These are phyloP conservation scores for Mychonastes homosphaera DNA, from an alignment of 139 green algal species.

Conservation along the genomic window DNA sequence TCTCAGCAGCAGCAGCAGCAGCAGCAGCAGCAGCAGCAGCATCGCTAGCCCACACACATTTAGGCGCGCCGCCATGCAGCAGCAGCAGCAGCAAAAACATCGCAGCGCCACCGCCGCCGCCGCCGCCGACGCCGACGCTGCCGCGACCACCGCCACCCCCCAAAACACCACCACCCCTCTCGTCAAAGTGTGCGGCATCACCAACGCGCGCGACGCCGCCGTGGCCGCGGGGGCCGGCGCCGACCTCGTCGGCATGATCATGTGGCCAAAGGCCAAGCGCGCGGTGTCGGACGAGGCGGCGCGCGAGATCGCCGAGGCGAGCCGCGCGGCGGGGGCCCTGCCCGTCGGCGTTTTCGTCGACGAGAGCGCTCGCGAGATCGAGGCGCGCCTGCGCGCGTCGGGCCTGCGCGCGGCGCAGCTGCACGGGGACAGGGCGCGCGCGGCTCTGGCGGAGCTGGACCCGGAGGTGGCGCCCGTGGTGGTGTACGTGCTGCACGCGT, in stretches of 20 bases:
- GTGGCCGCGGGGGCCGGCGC: constrained; percentile 42
- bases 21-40: not conserved
- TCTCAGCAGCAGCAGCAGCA: not conserved
- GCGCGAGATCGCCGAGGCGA: constrained; percentile 40
- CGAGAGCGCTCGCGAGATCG: constrained; percentile 57
- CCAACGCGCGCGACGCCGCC: constrained; percentile 45
- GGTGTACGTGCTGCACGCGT: constrained; percentile 61
- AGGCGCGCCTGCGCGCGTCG: constrained; percentile 27
- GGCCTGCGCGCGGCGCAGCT: constrained; percentile 52
- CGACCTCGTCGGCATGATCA: constrained; percentile 69
- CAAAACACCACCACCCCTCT: not conserved
- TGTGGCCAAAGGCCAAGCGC: constrained; percentile 74
- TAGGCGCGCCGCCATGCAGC: not conserved
- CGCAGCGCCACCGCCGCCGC: not conserved
- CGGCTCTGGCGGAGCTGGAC: constrained; percentile 22
- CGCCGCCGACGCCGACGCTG: not conserved
- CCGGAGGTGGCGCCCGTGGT: constrained; percentile 29
- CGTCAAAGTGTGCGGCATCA: constrained; percentile 71
- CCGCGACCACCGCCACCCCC: not conserved
- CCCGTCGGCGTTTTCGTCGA: constrained; percentile 85
- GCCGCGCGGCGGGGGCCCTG: constrained; percentile 25
- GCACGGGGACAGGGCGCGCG: constrained; percentile 46
- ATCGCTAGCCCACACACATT: no score
- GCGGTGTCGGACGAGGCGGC: constrained; percentile 42
- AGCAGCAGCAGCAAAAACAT: not conserved